phyloP scores from a whole-genome alignment of 75 land plant genomes.

The Selaginella moellendorffii region DNA sequence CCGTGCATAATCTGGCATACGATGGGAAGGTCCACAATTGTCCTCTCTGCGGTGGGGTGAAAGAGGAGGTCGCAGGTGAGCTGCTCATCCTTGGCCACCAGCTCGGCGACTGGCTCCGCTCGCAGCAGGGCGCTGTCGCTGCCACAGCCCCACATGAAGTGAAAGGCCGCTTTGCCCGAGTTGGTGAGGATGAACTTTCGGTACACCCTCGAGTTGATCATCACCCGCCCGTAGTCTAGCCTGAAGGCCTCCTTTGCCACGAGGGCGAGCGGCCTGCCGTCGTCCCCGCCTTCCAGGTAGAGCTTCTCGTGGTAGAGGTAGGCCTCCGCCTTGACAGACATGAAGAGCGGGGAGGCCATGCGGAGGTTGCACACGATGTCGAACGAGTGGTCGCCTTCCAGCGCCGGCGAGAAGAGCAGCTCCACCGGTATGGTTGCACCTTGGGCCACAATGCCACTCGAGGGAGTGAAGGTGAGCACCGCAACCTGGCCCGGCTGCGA shows the following conservation, averaged over 20 bases:
- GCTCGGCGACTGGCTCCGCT: conserved; percentile 19
- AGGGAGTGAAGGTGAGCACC: conserved; percentile 15
- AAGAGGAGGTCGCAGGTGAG: conserved; percentile 19
- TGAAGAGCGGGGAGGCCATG: conserved; percentile 9
- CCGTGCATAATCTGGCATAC: conserved; percentile 16
- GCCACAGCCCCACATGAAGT: conserved; percentile 21
- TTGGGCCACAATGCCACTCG: conserved; percentile 11
- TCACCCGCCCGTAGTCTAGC: conserved; percentile 11
- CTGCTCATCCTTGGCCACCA: conserved; percentile 14
- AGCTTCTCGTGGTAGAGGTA: conserved; percentile 21
- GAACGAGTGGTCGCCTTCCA: conserved; percentile 19
- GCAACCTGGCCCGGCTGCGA: conserved; percentile 3
- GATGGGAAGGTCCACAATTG: conserved; percentile 11
- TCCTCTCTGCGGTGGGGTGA: conserved; percentile 10
- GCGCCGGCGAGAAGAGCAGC: conserved; percentile 14
- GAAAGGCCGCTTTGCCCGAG: conserved; percentile 13
- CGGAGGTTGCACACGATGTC: conserved; percentile 18
- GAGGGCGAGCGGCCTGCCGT: conserved; percentile 11
- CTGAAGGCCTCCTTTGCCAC: conserved; percentile 6
- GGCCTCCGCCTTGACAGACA: conserved; percentile 22
- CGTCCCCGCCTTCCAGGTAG: conserved; percentile 16
- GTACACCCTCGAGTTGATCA: conserved; percentile 13
- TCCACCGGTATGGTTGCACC: conserved; percentile 14
- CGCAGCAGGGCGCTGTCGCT: conserved; percentile 5
- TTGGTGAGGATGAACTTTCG: conserved; percentile 19